A percentile compares a stretch with the other conserved stretches of the same genome.
phyloP scores from a whole-genome alignment of 1,139 yeast species.

The Insectozyma bohioensis region DNA sequence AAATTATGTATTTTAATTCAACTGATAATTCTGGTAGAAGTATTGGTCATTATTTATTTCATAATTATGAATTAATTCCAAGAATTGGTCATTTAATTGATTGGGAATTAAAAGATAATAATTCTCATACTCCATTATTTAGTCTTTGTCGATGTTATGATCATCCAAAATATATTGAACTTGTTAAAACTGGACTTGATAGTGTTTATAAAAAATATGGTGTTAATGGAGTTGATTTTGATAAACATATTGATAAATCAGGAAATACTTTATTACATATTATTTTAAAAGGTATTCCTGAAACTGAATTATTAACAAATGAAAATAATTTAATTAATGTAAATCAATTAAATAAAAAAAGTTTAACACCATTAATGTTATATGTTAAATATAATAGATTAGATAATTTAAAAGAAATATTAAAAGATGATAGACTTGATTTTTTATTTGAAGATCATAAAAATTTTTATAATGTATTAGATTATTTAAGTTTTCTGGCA shows the following conservation, averaged over 20 bases:
- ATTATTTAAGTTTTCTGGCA: slow-evolving; percentile 38
- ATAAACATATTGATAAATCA: slow-evolving; percentile 66
- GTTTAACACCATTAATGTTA: slow-evolving; percentile 68
- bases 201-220: slow-evolving; percentile 45
- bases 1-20: slow-evolving; percentile 48
- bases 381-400: slow-evolving; percentile 69
- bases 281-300: slow-evolving; percentile 46
- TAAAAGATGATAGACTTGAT: slow-evolving; percentile 46
- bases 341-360: slow-evolving; percentile 60
- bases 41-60: slow-evolving; percentile 74
- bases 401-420: slow-evolving; percentile 52
- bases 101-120: slow-evolving; percentile 70
- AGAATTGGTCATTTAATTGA: slow-evolving; percentile 57
- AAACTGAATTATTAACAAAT: slow-evolving; percentile 33
- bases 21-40: slow-evolving; percentile 56
- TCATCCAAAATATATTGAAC: slow-evolving; percentile 56
- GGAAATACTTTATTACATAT: slow-evolving; percentile 82
- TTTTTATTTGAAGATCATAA: slow-evolving; percentile 43
- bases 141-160: slow-evolving; percentile 81
- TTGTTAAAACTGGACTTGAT: slow-evolving; percentile 49
- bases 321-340: slow-evolving; percentile 47
- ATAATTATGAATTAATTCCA: slow-evolving; percentile 53
- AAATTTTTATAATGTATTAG: slow-evolving; percentile 45
- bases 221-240: slow-evolving; percentile 35
- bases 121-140: slow-evolving; percentile 78